phyloP scores from a whole-genome alignment of 176 grass and related monocot genomes.

The Oropetium thomaeum region DNA sequence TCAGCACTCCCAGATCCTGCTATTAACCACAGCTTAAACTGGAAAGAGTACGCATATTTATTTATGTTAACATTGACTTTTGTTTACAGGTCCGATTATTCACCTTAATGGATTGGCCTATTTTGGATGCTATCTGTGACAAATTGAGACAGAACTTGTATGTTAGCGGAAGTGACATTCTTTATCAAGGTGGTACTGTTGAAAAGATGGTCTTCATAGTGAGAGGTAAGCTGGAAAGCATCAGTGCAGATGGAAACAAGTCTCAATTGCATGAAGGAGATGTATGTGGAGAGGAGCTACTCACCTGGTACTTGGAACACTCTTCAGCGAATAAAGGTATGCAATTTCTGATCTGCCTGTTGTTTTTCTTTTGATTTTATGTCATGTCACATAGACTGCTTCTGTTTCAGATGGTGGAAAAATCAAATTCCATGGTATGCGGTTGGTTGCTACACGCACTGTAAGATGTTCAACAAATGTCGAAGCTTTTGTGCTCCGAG shows the following conservation, averaged over 20 bases:
- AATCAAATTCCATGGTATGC: constrained; percentile 68
- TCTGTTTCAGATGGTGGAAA: constrained; percentile 67
- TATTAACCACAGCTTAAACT: not conserved
- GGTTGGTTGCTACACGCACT: constrained; percentile 76
- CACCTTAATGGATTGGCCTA: constrained; percentile 77
- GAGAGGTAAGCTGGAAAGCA: constrained; percentile 86
- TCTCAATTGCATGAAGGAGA: constrained; percentile 73
- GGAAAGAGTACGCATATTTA: not conserved
- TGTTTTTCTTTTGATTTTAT: constrained; percentile 1
- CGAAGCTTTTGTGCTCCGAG: constrained; percentile 85
- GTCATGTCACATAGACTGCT: not conserved
- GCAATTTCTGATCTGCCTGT: not conserved
- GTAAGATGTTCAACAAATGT: constrained; percentile 88
- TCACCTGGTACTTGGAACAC: constrained; percentile 94
- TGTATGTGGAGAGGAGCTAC: constrained; percentile 95
- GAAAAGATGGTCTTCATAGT: constrained; percentile 98
- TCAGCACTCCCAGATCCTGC: not conserved
- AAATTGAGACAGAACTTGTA: constrained; percentile 88
- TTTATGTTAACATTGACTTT: not conserved
- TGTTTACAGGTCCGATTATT: constrained; percentile 82
- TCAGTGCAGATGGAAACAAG: constrained; percentile 71
- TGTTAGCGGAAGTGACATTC: constrained; percentile 72
- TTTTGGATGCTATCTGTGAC: constrained; percentile 88
- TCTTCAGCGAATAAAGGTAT: constrained; percentile 76
- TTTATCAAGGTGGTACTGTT: constrained; percentile 74